Conservation (phyloP, 306 rosid species). For the Comarum palustre region DNA sequence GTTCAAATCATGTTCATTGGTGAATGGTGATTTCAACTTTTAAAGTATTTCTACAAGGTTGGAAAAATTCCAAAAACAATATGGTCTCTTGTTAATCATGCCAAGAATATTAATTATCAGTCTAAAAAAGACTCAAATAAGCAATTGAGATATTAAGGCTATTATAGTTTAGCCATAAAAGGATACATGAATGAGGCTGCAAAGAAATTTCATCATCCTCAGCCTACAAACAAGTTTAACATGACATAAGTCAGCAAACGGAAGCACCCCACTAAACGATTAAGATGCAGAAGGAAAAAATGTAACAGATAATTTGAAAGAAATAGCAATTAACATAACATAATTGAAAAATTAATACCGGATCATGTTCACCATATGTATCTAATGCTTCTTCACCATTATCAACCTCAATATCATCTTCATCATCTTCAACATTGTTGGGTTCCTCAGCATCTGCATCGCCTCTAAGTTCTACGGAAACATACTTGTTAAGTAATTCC, state of each 20-base stretch:
- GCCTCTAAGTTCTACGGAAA: slow-evolving; percentile 23
- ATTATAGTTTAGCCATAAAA: background rate
- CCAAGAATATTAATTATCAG: slow-evolving; percentile 10
- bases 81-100: background rate
- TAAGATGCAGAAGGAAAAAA: background rate
- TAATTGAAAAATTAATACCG: slow-evolving; percentile 33
- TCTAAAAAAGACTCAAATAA: background rate
- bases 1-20: background rate
- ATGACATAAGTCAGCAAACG: slow-evolving; percentile 17
- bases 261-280: background rate
- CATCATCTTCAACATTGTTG: slow-evolving; percentile 49
- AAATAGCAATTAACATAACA: slow-evolving; percentile 16
- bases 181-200: slow-evolving; percentile 68
- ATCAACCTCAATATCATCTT: slow-evolving; percentile 50
- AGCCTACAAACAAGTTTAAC: slow-evolving; percentile 45
- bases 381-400: slow-evolving; percentile 59
- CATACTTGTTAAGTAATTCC: slow-evolving; percentile 2
- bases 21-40: slow-evolving; percentile 1
- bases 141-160: background rate
- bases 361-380: slow-evolving; percentile 48
- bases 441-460: slow-evolving; percentile 48
- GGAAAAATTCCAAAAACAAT: background rate
- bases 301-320: background rate
- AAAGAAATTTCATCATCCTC: slow-evolving; percentile 54
- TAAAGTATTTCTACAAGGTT: background rate